Conservation (phyloP, 495 filamentous ascomycete genomes). For the Talaromyces thailandensis region DNA sequence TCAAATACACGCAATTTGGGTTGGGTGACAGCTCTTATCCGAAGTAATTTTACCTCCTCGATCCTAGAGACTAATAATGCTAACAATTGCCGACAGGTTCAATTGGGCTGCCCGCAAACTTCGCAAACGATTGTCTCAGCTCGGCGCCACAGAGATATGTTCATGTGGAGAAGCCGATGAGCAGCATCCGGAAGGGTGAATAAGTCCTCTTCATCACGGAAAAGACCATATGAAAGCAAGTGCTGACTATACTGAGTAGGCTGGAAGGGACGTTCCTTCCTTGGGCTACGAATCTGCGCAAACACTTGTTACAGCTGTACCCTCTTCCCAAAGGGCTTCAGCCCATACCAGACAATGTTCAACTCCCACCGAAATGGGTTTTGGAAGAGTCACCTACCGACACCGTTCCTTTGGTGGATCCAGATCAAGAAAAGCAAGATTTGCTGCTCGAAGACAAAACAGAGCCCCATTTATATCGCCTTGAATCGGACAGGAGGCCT, state of each 20-base stretch:
- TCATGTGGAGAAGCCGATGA: constrained; percentile 82
- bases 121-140: constrained; percentile 72
- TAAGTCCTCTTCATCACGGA: constrained; percentile 2
- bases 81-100: constrained; percentile 45
- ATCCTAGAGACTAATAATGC: background rate
- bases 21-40: constrained; percentile 91
- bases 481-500: constrained; percentile 40
- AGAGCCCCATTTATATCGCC: constrained; percentile 20
- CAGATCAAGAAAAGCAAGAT: constrained; percentile 6
- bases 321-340: constrained; percentile 57
- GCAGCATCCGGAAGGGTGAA: constrained; percentile 84
- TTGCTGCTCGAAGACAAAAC: constrained; percentile 3
- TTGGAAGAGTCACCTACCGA: constrained; percentile 35
- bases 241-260: constrained; percentile 25
- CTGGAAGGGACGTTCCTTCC: constrained; percentile 74
- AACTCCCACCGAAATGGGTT: constrained; percentile 74
- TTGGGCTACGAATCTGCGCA: constrained; percentile 62
- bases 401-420: background rate
- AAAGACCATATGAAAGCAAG: constrained; percentile 10
- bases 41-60: constrained; percentile 43
- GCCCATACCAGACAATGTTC: constrained; percentile 66
- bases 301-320: constrained; percentile 52
- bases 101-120: constrained; percentile 90
- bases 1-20: constrained; percentile 79
- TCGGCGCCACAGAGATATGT: constrained; percentile 73